A percentile compares a stretch with the other conserved stretches of the same genome.
These are phyloP conservation scores for Colletotrichum sp. DNA, from an alignment of 2,329 filamentous ascomycete genomes.

Conservation along the genomic window DNA sequence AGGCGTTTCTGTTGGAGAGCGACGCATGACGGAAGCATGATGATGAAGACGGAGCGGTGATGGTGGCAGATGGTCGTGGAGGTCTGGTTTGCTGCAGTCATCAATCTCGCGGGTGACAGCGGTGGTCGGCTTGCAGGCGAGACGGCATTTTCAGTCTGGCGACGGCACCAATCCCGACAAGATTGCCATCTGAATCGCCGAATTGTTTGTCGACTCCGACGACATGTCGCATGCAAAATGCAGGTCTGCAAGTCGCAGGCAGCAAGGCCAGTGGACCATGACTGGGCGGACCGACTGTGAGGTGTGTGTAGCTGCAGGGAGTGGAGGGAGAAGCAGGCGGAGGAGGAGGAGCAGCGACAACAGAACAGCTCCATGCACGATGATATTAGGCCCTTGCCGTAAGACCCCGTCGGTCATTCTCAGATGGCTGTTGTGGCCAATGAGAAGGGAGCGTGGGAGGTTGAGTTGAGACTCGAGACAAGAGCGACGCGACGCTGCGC, in stretches of 20 bases:
- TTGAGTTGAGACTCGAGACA: constrained; percentile 13
- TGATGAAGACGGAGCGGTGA: background rate
- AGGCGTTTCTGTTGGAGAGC: background rate
- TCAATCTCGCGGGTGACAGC: background rate
- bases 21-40: background rate
- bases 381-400: constrained; percentile 1
- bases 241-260: constrained; percentile 1
- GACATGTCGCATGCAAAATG: background rate
- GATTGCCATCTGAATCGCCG: background rate
- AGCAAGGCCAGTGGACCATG: background rate
- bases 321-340: background rate
- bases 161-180: background rate
- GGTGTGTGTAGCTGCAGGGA: background rate
- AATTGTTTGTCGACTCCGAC: background rate
- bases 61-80: background rate
- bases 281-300: background rate
- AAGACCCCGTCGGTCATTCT: background rate
- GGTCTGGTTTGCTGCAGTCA: background rate
- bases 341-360: background rate
- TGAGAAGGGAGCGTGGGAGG: background rate
- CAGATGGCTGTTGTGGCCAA: background rate
- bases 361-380: constrained; percentile 7
- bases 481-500: background rate
- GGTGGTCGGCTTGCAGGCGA: background rate
- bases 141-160: background rate